Base-by-base conservation (phyloP, 2,329 filamentous ascomycete species). In the Botryotinia globosa region DNA sequence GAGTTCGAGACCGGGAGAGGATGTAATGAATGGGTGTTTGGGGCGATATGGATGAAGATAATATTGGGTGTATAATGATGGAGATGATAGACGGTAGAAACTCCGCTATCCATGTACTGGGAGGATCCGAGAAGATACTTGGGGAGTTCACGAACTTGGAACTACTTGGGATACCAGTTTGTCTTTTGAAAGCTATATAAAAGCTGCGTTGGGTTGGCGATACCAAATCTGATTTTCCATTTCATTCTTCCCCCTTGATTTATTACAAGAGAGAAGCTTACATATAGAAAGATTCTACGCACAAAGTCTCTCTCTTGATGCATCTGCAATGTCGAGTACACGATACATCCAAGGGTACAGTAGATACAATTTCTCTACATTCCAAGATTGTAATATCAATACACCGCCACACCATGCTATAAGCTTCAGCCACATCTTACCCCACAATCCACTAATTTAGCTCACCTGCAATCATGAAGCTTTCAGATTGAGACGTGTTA, bases 401-500 rank as follows among this genome's bases (percentile, higher is more conserved):
- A 22, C 48, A 37, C 51, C 29, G 62, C 69, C 69, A 72, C 69
- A 66, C 7, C 34, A 32, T 25, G 7, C 8, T 37, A 18, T 10
- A 66, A 72, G 29, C 45, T 72, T 71, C 64, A 74, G 74, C 73
- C 74, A 74, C 74, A 72, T n/a, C 16, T 37, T 75, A 74, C 75
- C 74, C 74, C 74, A 77, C 74, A 74, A 64, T 74, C 48, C 69
- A 71, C 76, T 73, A 75, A 68, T 32, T 37, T 69, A 69, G 67
- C 22, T 58, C 22, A n/a, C n/a, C n/a, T n/a, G n/a, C n/a, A 59
- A 54, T 62, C 44, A 34, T 62, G 61, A 61, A 73, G 71, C 71
- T 70, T 69, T 58, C 45, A 70, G 54, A 39, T 58, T 64, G 74
- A 76, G 74, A 76, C 73, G 75, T 76, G 75, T 76, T 76, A 73